Base-by-base conservation (phyloP, 2,329 filamentous ascomycete genomes). In the Fusarium concolor region DNA sequence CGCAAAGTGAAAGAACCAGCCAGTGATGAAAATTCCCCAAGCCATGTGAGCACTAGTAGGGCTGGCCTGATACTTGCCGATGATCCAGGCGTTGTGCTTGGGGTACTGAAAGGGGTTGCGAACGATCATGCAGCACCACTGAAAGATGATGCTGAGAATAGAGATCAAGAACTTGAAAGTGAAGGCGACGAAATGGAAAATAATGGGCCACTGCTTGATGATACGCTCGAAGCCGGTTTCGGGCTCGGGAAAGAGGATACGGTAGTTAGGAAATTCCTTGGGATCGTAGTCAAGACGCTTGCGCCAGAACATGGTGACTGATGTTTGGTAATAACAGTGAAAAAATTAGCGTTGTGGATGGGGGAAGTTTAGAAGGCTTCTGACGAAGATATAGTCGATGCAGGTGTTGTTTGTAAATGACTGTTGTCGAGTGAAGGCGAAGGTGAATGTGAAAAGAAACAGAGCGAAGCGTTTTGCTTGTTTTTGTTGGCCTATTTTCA, bases 211-310 rank as follows among this genome's bases (percentile, higher is more conserved):
- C 22, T 52, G 31, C 14, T 53, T 66, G 26, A 62, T 15, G 2
- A 69, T 18, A 38, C 42, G 47, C 15, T 55, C n/a, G 17, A 63
- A 52, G 12, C 24, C 24, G 14, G 49, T 67, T 26, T 59, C 28
- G 3, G 46, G 46, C 20, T 56, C 22, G 3, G 63, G 62, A 33
- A 65, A 66, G 50, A 52, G 44, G 7, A 39, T 47, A 29, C 41
- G 51, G 29, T 69, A 69, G 47, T 58, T 55, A 15, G 66, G 66
- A 26, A 56, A 69, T 8, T 69, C 53, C 24, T 67, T 67, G 18
- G 62, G 66, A 38, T 69, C 66, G 31, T 69, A 69, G 10, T 45
- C 31, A 18, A 47, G 65, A 33, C 20, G 45, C 12, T 49, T 42
- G 9, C 37, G 29, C 53, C 41, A 60, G 43, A 69, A 37, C 52